Evolutionary conservation across 2,329 filamentous ascomycete species (phyloP).

Genomic region (Aspergillus persii): DNA sequence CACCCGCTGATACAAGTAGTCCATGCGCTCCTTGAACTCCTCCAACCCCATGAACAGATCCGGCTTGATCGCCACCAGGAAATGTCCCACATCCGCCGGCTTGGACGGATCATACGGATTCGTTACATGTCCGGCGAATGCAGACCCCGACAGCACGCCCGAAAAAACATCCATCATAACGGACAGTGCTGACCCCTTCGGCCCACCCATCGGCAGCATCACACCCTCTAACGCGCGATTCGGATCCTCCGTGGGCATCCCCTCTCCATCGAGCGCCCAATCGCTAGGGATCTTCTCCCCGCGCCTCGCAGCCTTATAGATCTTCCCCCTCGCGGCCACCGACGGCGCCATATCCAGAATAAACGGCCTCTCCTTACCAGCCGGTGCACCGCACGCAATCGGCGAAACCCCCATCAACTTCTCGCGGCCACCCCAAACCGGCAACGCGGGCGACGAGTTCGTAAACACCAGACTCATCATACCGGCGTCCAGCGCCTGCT

Average conservation of each 20-base stretch:
- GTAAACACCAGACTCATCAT: constrained; percentile 72
- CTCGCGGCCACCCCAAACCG: constrained; percentile 65
- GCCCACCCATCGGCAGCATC: constrained; percentile 83
- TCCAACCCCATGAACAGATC: constrained; percentile 70
- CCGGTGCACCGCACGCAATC: constrained; percentile 72
- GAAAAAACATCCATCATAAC: constrained; percentile 92
- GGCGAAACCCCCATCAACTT: constrained; percentile 73
- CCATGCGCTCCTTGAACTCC: constrained; percentile 63
- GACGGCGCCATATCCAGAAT: constrained; percentile 49
- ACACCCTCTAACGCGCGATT: constrained; percentile 69
- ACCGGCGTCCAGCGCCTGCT: constrained; percentile 69
- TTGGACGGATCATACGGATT: constrained; percentile 71
- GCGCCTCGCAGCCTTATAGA: constrained; percentile 44
- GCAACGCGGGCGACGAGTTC: constrained; percentile 69
- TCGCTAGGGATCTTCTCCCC: constrained; percentile 47
- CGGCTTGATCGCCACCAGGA: constrained; percentile 68
- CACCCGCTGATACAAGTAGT: constrained; percentile 57
- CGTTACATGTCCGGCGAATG: constrained; percentile 74
- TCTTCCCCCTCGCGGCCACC: constrained; percentile 46
- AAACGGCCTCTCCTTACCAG: constrained; percentile 59
- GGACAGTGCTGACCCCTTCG: constrained; percentile 72
- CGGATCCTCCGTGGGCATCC: constrained; percentile 69
- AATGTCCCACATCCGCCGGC: constrained; percentile 71
- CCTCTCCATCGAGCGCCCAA: constrained; percentile 74
- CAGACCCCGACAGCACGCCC: constrained; percentile 70